phyloP scores from a whole-genome alignment of 2,329 filamentous ascomycete species.

The Fusarium setosum region DNA sequence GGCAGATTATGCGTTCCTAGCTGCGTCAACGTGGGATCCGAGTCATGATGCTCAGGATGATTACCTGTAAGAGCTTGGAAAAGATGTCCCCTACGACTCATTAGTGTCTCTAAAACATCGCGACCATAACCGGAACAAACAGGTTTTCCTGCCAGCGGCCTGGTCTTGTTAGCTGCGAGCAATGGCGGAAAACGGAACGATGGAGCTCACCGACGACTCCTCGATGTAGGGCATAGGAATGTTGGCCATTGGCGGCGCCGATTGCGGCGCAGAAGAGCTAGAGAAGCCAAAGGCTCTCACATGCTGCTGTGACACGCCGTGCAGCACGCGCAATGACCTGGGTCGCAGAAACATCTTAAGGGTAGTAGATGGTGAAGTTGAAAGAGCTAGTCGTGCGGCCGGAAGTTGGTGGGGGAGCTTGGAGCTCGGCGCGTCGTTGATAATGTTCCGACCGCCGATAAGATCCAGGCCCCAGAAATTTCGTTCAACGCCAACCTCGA shows the following conservation, averaged over 20 bases:
- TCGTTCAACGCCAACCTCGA: slow-evolving; percentile 1
- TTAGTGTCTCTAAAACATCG: slow-evolving; percentile 23
- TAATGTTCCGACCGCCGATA: slow-evolving; percentile 23
- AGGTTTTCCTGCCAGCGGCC: slow-evolving; percentile 82
- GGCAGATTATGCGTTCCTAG: slow-evolving; percentile 91
- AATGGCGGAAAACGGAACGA: neutral
- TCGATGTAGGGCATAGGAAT: slow-evolving; percentile 71
- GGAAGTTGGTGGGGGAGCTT: slow-evolving; percentile 42
- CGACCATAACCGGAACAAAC: slow-evolving; percentile 59
- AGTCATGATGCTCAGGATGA: slow-evolving; percentile 7
- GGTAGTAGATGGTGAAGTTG: slow-evolving; percentile 14
- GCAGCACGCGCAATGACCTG: slow-evolving; percentile 46
- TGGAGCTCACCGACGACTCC: slow-evolving; percentile 53
- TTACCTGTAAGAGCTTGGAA: slow-evolving; percentile 80
- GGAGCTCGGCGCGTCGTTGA: slow-evolving; percentile 32
- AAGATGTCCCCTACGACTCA: slow-evolving; percentile 78
- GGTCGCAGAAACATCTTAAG: slow-evolving; percentile 47
- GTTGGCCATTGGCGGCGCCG: slow-evolving; percentile 48
- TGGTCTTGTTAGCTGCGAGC: slow-evolving; percentile 53
- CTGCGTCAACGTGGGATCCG: slow-evolving; percentile 19
- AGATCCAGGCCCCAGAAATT: slow-evolving; percentile 22
- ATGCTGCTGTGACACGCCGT: slow-evolving; percentile 48
- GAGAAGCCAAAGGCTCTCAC: slow-evolving; percentile 58
- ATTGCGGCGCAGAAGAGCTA: slow-evolving; percentile 41
- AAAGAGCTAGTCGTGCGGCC: slow-evolving; percentile 15